phyloP scores from a whole-genome alignment of 352 stramenopile species.

The Halophytophthora polymorphica region DNA sequence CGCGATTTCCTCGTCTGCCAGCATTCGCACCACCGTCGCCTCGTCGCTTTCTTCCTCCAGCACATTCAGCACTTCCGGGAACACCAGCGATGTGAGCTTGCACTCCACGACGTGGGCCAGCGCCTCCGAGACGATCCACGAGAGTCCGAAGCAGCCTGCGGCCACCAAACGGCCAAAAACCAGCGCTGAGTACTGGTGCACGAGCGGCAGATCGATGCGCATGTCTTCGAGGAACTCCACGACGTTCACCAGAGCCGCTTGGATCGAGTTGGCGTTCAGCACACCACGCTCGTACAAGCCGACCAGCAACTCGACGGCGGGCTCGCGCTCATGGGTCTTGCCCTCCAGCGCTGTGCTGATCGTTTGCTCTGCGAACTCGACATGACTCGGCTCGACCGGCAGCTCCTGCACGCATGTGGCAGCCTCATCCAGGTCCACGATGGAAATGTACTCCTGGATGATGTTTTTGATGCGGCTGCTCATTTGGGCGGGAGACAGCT shows the following conservation, averaged over 20 bases:
- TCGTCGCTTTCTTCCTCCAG: conserved; percentile 69
- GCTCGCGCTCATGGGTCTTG: conserved; percentile 63
- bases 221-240: conserved; percentile 86
- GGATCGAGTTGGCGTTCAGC: conserved; percentile 70
- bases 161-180: conserved; percentile 75
- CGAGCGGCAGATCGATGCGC: conserved; percentile 80
- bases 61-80: conserved; percentile 71
- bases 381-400: conserved; percentile 37
- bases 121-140: conserved; percentile 69
- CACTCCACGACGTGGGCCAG: conserved; percentile 55
- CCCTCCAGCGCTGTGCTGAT: conserved; percentile 73
- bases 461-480: conserved; percentile 84
- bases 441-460: conserved; percentile 82
- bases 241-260: conserved; percentile 59
- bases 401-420: conserved; percentile 69
- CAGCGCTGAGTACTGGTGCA: conserved; percentile 75
- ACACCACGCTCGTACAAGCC: conserved; percentile 65
- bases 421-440: conserved; percentile 77
- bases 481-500: conserved; percentile 41
- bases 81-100: conserved; percentile 62
- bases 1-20: conserved; percentile 77
- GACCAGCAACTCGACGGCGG: conserved; percentile 74
- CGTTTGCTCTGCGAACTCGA: conserved; percentile 68
- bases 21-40: conserved; percentile 65
- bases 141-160: conserved; percentile 78